Base-by-base conservation (phyloP, 176 grass and related monocot genomes). In the Juncus inflexus region DNA sequence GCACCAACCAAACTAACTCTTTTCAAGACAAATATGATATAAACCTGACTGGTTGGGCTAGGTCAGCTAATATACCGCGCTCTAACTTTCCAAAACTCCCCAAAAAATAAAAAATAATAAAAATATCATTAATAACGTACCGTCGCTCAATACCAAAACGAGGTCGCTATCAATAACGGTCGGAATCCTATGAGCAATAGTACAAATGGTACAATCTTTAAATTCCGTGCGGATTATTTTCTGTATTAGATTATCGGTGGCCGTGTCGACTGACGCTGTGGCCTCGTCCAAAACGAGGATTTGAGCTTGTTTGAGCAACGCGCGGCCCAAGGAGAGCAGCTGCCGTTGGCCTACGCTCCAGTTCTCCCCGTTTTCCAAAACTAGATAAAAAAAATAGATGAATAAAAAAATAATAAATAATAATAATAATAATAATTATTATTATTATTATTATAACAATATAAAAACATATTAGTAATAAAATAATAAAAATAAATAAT, bases 331-430 rank as follows among this genome's bases (percentile, higher is more conserved):
- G 12, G 94, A 87, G 74, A 99, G 84, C 77, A 99, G 94, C 52
- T 99, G 94, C n/a, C 94, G 80, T 37, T 99, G 94, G 37, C 94
- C 94, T 41, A 92, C 94, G 62, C 94, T 99, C 94, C 94, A 99
- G 83, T 99, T 99, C 42, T 99, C 94, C 52, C 94, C 94, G 69
- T 92, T 99, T 79, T 99, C 94, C 52, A 84, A 43, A 19, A 99
- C 94, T 99, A 78, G 16, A 62, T 37, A 40, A 38, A 69, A 72
- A 16, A 62, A 52, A 72, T 1, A 61, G 50, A 16, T 61, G 4
- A 36, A 42, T 58, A 65, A 15, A 37, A n/a, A 67, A 40, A 73
- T 42, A 47, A 47, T 47, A 5, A 9, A 57, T 13, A 57, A 57
- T 12, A 11, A 5, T 57, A 57, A 57, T 57, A 52, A 52, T 52